Conservation (phyloP, 805 yeast genomes). For the Ascoidea rubescens region DNA sequence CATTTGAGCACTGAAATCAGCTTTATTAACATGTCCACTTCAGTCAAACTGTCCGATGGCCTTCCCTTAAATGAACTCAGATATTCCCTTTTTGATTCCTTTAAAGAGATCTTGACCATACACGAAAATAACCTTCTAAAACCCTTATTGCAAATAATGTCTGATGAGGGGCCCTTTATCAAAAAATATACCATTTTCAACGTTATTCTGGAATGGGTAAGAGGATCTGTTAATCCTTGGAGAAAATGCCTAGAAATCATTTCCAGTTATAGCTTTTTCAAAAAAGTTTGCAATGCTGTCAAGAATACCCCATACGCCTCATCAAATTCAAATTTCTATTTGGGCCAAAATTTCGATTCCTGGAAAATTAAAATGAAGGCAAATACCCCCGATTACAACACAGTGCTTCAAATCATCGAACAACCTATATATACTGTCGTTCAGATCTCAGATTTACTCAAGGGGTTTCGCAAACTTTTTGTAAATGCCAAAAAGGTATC, state of each 20-base stretch:
- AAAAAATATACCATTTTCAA: too few species aligned
- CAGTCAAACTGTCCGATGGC: too few species aligned
- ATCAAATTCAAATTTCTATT: background rate
- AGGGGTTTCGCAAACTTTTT: too few species aligned
- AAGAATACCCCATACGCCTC: background rate
- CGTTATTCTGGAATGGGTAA: background rate
- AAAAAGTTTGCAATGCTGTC: background rate
- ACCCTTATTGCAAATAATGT: background rate
- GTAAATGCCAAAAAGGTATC: too few species aligned
- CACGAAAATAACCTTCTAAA: background rate
- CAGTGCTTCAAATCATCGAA: background rate
- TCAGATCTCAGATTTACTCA: too few species aligned
- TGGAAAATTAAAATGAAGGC: background rate
- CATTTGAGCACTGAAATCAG: background rate
- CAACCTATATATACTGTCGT: too few species aligned
- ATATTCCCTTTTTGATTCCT: background rate
- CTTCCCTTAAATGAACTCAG: background rate
- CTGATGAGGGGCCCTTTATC: background rate
- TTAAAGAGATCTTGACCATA: too few species aligned
- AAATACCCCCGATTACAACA: background rate
- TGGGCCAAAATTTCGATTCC: background rate
- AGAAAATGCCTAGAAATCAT: too few species aligned
- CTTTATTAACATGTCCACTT: too few species aligned
- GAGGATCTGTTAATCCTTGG: background rate
- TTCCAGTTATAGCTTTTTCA: background rate